Base-by-base conservation (phyloP, 2,329 filamentous ascomycete genomes). In the Colletotrichum sp. region DNA sequence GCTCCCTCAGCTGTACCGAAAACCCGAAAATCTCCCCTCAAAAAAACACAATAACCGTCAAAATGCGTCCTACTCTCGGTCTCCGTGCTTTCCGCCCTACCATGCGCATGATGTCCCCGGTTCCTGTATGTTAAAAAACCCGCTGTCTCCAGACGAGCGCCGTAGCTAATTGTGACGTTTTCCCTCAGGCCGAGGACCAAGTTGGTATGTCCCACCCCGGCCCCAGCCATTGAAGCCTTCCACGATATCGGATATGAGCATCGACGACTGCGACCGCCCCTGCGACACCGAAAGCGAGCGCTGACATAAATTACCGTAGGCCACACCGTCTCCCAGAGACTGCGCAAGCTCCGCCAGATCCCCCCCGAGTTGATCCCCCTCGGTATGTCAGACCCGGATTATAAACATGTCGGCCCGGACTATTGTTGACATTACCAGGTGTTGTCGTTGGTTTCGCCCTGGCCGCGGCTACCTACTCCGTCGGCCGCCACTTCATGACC, bases 261-360 rank as follows among this genome's bases (percentile, higher is more conserved):
- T 65, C 55, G 43, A 64, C 69, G 55, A 63, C 71, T n/a, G 71
- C 64, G 36, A 27, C 27, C 31, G 33, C 29, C 34, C 47, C 62
- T 67, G 43, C 58, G 5, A 72, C 55, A 73, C 76, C 33, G 59
- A 33, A 38, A 13, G 57, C 70, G 57, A 33, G 47, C 64, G 38
- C 69, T 73, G 62, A 74, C 54, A 31, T n/a, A 18, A 34, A 55
- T 13, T 63, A 27, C 34, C 72, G 66, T 77, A 99, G 97, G 95
- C 84, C 97, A 98, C 89, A 98, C 96, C 81, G 92, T 98, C 86
- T 98, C 96, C 78, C 97, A 98, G 89, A 95, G 96, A 84, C 90
- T 99, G 81, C 94, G 96, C 84, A 93, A 92, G 83, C 90, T 98
- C 82, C 96, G 94, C 90, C 92, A 93, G 87, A 93, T 98, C 82